phyloP scores from a whole-genome alignment of 768 basidiomycete species.

The Suillus discolor region DNA sequence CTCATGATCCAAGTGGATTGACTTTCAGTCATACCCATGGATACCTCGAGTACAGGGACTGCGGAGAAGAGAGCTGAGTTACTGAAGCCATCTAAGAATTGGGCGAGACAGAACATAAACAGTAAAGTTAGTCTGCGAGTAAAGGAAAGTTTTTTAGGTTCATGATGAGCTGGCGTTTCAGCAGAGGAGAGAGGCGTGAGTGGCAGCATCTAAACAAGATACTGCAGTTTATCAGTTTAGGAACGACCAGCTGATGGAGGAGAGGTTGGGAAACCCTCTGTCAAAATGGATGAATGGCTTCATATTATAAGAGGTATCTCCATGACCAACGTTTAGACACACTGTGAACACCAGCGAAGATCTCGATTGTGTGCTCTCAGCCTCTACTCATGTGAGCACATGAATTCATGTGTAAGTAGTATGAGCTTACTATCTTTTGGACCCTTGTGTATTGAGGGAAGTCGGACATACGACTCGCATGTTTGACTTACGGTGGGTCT shows the following conservation, averaged over 20 bases:
- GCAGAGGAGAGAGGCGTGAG: background rate
- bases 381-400: too few relatives aligned
- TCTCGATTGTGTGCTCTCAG: background rate
- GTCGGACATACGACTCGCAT: too few relatives aligned
- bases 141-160: conserved; percentile 19
- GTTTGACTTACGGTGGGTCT: too few relatives aligned
- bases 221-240: background rate
- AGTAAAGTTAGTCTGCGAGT: conserved; percentile 35
- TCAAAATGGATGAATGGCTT: background rate
- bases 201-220: conserved; percentile 15
- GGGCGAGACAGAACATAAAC: conserved; percentile 41
- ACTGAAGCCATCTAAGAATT: conserved; percentile 47
- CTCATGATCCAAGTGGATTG: conserved; percentile 43
- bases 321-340: background rate
- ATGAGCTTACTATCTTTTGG: too few relatives aligned
- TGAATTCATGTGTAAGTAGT: too few relatives aligned
- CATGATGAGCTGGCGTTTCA: conserved; percentile 8
- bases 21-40: conserved; percentile 22
- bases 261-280: background rate
- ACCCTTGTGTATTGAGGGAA: too few relatives aligned
- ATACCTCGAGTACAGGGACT: conserved; percentile 35
- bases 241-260: background rate
- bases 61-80: conserved; percentile 42
- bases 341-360: background rate
- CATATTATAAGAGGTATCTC: background rate